Evolutionary conservation across 805 yeast species (phyloP).

Genomic region (Wickerhamomyces sydowiorum): DNA sequence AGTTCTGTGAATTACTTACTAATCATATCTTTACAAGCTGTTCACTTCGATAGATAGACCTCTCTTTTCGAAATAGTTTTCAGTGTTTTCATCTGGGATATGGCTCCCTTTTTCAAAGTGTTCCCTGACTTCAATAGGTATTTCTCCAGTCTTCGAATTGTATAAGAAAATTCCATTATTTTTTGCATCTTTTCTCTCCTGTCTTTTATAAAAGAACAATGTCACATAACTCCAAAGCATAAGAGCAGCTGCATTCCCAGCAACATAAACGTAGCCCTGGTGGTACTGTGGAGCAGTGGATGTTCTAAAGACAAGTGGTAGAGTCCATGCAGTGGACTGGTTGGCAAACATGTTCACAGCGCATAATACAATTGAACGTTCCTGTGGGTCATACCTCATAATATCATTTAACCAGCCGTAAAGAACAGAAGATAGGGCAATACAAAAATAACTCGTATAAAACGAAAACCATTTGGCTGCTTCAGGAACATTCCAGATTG

Average conservation of each 20-base stretch:
- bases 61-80: too few species aligned
- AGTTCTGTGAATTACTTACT: too few species aligned
- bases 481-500: constrained; percentile 44
- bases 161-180: constrained; percentile 31
- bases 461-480: constrained; percentile 49
- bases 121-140: constrained; percentile 3
- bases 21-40: too few species aligned
- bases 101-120: neutral
- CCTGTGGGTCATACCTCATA: constrained; percentile 46
- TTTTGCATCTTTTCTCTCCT: constrained; percentile 31
- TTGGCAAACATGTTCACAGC: constrained; percentile 46
- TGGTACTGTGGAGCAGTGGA: constrained; percentile 48
- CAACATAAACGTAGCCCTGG: constrained; percentile 44
- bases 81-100: too few species aligned
- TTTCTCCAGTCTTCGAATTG: constrained; percentile 20
- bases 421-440: constrained; percentile 54
- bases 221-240: constrained; percentile 16
- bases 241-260: constrained; percentile 20
- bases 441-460: constrained; percentile 7
- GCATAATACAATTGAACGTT: constrained; percentile 45
- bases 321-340: constrained; percentile 47
- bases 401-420: constrained; percentile 58
- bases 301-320: constrained; percentile 27
- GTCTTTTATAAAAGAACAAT: constrained; percentile 30
- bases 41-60: too few species aligned